Evolutionary conservation across 2,329 filamentous ascomycete species (phyloP).

Genomic region (Phoma sp.): DNA sequence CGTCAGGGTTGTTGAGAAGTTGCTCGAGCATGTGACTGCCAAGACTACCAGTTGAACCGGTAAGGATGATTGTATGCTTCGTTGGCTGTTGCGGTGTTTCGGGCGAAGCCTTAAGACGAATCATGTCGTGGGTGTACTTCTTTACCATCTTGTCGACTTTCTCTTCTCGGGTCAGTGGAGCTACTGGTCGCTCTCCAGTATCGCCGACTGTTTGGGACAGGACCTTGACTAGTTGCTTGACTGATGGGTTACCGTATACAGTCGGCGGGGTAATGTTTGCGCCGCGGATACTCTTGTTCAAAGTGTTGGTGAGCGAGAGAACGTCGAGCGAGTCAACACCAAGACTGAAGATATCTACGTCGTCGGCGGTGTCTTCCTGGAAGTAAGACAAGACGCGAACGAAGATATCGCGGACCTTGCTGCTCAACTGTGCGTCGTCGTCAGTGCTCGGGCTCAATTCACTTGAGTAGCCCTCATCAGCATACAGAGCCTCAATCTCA

Average conservation of each 20-base stretch:
- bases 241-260: conserved; percentile 8
- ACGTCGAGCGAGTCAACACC: conserved; percentile 28
- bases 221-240: conserved; percentile 1
- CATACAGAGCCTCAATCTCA: conserved; percentile 32
- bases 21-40: conserved; percentile 29
- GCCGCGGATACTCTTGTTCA: conserved; percentile 18
- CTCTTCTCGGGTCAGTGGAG: not conserved
- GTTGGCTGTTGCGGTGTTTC: not conserved
- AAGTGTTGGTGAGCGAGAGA: conserved; percentile 14
- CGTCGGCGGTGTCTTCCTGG: not conserved
- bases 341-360: conserved; percentile 20
- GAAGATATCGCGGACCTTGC: conserved; percentile 2
- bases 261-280: not conserved
- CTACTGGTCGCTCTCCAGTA: conserved; percentile 17
- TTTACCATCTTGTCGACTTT: conserved; percentile 3
- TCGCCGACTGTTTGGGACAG: not conserved
- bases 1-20: conserved; percentile 19
- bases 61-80: conserved; percentile 26
- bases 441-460: not conserved
- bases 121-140: conserved; percentile 8
- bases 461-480: conserved; percentile 7
- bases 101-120: not conserved
- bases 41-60: conserved; percentile 34
- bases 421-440: not conserved
- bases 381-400: not conserved